These are phyloP conservation scores for Fusarium cyanostomum DNA, from an alignment of 2,329 filamentous ascomycete genomes.

Conservation along the genomic window DNA sequence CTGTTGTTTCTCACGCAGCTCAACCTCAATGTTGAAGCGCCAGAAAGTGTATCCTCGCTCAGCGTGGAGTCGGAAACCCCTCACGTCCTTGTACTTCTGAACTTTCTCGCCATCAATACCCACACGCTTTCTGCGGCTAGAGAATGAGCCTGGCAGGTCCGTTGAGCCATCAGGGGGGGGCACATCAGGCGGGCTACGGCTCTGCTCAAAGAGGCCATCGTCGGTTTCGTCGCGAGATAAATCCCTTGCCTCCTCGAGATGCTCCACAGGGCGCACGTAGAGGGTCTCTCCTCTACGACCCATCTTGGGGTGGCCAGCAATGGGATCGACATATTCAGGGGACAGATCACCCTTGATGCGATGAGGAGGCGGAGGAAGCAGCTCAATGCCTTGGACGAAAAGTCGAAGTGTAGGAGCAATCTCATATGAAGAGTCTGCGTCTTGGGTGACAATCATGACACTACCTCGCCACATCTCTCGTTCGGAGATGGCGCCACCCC, in stretches of 20 bases:
- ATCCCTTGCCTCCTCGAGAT: conserved; percentile 80
- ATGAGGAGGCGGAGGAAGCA: conserved; percentile 80
- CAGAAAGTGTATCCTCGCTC: conserved; percentile 94
- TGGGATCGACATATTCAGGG: conserved; percentile 87
- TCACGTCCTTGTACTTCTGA: conserved; percentile 83
- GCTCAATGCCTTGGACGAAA: conserved; percentile 86
- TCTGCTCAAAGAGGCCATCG: conserved; percentile 81
- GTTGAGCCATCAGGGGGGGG: conserved; percentile 51
- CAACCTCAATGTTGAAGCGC: conserved; percentile 95
- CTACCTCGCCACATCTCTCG: conserved; percentile 91
- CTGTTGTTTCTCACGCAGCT: conserved; percentile 79
- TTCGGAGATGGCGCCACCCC: conserved; percentile 52
- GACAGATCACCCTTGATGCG: conserved; percentile 73
- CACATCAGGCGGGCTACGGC: conserved; percentile 62
- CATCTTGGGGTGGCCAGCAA: conserved; percentile 86
- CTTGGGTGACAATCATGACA: conserved; percentile 93
- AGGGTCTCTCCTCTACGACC: conserved; percentile 86
- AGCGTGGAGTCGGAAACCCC: conserved; percentile 81
- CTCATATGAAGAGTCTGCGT: conserved; percentile 83
- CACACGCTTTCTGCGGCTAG: conserved; percentile 62
- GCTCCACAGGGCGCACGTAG: conserved; percentile 89
- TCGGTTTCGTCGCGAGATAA: conserved; percentile 83
- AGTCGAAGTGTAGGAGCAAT: conserved; percentile 81
- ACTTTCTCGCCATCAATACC: conserved; percentile 80
- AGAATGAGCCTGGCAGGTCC: conserved; percentile 63